These are phyloP conservation scores for Cornus kousa DNA, from an alignment of 148 eudicot species.

Conservation along the genomic window DNA sequence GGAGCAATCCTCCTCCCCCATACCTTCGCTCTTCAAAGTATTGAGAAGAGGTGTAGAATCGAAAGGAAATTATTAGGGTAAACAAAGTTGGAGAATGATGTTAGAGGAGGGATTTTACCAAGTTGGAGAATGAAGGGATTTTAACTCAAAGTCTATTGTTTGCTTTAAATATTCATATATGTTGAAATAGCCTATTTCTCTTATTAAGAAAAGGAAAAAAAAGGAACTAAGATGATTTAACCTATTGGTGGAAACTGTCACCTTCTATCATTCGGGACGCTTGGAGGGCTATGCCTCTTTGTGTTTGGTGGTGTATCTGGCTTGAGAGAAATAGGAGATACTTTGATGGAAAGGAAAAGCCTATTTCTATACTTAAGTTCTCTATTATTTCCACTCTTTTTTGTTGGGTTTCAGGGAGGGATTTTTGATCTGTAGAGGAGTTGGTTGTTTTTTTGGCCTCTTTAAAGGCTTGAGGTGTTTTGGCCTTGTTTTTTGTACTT, in stretches of 20 bases:
- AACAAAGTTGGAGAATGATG: not conserved
- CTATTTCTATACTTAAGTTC: no score
- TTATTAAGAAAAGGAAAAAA: not conserved
- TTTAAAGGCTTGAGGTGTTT: no score
- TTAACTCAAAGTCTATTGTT: not conserved
- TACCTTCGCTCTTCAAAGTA: not conserved
- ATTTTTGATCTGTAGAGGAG: no score
- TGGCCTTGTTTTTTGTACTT: no score
- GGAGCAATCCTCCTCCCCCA: not conserved
- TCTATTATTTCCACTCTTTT: no score
- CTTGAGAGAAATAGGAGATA: no score
- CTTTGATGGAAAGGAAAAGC: no score
- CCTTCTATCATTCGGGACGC: no score
- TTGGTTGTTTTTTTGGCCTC: no score
- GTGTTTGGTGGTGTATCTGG: no score
- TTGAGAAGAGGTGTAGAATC: not conserved
- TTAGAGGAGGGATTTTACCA: not conserved
- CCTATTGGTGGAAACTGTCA: not conserved
- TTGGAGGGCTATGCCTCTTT: no score
- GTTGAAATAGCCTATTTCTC: not conserved
- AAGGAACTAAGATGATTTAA: not conserved
- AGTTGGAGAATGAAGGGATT: not conserved
- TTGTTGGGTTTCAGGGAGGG: no score
- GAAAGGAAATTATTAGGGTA: not conserved
- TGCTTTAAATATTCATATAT: not conserved